Evolutionary conservation across 805 yeast genomes (phyloP), one percentile per base, ranked within the genome.

Genomic region (Candida stauntonica): DNA sequence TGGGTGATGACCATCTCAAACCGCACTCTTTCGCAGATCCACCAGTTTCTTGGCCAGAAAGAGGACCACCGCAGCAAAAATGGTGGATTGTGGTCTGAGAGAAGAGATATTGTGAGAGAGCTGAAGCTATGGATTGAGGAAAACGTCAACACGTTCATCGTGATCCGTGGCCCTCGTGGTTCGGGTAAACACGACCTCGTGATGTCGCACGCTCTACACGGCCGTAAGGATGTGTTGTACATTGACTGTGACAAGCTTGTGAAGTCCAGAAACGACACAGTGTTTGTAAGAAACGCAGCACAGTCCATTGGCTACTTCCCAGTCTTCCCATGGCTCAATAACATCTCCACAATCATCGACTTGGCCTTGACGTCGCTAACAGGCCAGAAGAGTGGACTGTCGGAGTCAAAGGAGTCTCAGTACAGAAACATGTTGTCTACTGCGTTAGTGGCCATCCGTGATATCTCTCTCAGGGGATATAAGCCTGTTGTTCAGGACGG

Each of bases 121-220:
- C 55, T 93, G 39, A 73, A 72, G 47, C 65, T 84, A 48, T 85
- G 95, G 93, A 65, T 93, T 5, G 79, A 78, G 41, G 99, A 93
- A 58, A 89, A 88, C 45, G 79, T 80, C n/a, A 81, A 84, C 57
- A 86, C 97, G 2, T 93, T 88, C 56, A 88, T 91, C 18, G 77
- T 93, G 3, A 79, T 93, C 3, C 77, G 81, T 45, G 99, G 99
- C 11, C 98, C 99, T 5, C 73, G 86, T 47, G 99, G 99, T 5
- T 79, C 95, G n/a, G 99, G 98, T 17, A 91, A 93, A 52, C 74
- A 79, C 43, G 91, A 80, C 43, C 64, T 87, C 43, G 88, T 91
- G 5, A 62, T 81, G 55, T 78, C 78, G 31, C 77, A 81, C 52
- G 79, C 83, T 1, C 66, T 86, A 31, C 63, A 68, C 33, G 76